Conservation (phyloP, 192 early-diverging fungal genomes). For the Coemansia sp. region DNA sequence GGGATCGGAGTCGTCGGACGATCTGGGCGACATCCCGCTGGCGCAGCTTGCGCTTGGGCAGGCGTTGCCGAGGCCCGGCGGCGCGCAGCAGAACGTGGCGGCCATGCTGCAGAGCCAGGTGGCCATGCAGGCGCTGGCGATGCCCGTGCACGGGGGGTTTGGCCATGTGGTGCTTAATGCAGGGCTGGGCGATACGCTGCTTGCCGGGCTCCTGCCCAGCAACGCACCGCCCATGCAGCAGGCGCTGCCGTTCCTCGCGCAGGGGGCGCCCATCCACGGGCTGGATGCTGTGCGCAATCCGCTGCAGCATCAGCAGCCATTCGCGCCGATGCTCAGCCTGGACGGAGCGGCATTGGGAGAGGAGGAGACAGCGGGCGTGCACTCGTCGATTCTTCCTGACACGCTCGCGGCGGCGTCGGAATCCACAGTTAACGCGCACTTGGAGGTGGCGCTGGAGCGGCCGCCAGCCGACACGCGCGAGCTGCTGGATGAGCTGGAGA, state of each 20-base stretch:
- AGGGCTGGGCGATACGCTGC: neutral
- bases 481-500: constrained; percentile 33
- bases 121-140: neutral
- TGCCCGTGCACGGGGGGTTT: neutral
- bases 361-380: constrained; percentile 23
- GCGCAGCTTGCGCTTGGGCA: constrained; percentile 32
- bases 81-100: neutral
- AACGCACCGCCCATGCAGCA: neutral
- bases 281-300: neutral
- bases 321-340: constrained; percentile 2
- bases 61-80: neutral
- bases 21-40: constrained; percentile 48
- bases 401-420: neutral
- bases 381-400: constrained; percentile 21
- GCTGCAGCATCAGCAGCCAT: neutral
- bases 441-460: constrained; percentile 10
- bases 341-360: neutral
- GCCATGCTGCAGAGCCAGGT: constrained; percentile 2
- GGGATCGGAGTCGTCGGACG: constrained; percentile 38
- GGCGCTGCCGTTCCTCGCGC: constrained; percentile 1
- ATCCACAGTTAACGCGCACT: neutral
- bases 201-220: neutral
- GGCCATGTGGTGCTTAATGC: neutral
- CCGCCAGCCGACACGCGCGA: neutral
- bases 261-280: neutral